Conservation (phyloP, 2,329 filamentous ascomycete species). For the Cercospora sesami region DNA sequence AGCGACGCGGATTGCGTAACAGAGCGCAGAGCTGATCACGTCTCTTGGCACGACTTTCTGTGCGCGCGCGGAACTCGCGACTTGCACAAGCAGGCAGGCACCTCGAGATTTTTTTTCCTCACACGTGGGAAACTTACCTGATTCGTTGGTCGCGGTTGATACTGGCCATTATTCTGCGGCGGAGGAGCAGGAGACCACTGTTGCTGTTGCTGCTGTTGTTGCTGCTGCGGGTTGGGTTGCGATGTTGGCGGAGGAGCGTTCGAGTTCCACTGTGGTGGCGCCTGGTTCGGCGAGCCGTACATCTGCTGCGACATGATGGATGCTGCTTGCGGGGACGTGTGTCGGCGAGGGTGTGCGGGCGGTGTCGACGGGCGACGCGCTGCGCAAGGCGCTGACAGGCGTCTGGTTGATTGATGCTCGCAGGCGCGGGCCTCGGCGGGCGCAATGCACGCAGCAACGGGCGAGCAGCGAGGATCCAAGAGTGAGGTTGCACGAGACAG, state of each 20-base stretch:
- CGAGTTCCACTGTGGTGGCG: slow-evolving; percentile 25
- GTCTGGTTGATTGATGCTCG: neutral
- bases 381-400: neutral
- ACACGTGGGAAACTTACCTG: slow-evolving; percentile 35
- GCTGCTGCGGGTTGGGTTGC: slow-evolving; percentile 25
- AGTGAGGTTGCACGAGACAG: slow-evolving; percentile 24
- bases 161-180: slow-evolving; percentile 39
- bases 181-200: slow-evolving; percentile 35
- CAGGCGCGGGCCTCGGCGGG: neutral
- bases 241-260: slow-evolving; percentile 26
- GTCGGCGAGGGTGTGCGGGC: neutral
- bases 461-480: neutral
- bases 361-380: neutral
- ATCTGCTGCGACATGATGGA: slow-evolving; percentile 15
- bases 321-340: neutral
- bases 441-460: slow-evolving; percentile 1
- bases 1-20: slow-evolving; percentile 30
- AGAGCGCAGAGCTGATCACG: slow-evolving; percentile 31
- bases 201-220: slow-evolving; percentile 17
- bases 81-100: neutral
- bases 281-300: slow-evolving; percentile 30
- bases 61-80: slow-evolving; percentile 9
- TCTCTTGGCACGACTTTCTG: slow-evolving; percentile 28
- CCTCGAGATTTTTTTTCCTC: slow-evolving; percentile 4
- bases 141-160: slow-evolving; percentile 32